Evolutionary conservation across 192 early-diverging fungal genomes (phyloP).

Genomic region (Pilobolus umbonatus): DNA sequence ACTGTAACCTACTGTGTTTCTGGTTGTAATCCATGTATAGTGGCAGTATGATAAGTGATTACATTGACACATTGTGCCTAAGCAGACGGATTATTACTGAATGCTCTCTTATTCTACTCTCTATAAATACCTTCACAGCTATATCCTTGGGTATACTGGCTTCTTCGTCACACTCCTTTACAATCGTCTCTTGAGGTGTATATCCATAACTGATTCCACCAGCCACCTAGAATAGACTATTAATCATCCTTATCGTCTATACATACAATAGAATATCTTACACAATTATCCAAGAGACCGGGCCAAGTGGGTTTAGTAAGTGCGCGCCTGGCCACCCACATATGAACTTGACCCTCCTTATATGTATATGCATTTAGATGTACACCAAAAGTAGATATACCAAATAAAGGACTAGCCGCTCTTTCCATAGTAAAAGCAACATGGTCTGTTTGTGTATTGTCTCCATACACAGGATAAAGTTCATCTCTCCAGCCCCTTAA

Average conservation of each 20-base stretch:
- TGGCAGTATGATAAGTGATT: constrained; percentile 66
- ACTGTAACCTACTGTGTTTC: constrained; percentile 63
- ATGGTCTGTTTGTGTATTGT: constrained; percentile 17
- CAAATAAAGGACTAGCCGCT: constrained; percentile 73
- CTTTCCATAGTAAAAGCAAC: constrained; percentile 73
- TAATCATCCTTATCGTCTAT: no score
- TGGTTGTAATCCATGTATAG: constrained; percentile 63
- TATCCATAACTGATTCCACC: constrained; percentile 70
- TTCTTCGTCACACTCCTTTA: constrained; percentile 92
- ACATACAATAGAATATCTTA: constrained; percentile 12
- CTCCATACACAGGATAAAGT: constrained; percentile 75
- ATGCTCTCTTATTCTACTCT: neutral
- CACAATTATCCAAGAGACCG: constrained; percentile 70
- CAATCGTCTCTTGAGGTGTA: constrained; percentile 57
- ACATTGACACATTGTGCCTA: constrained; percentile 47
- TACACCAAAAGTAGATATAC: constrained; percentile 80
- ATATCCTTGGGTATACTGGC: constrained; percentile 60
- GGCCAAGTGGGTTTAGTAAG: constrained; percentile 84
- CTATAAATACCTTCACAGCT: constrained; percentile 36
- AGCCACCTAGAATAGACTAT: constrained; percentile 43
- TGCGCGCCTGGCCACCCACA: constrained; percentile 88
- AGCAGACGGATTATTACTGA: neutral
- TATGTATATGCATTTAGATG: constrained; percentile 79
- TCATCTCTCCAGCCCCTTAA: constrained; percentile 78
- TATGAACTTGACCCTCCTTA: constrained; percentile 42